phyloP scores from a whole-genome alignment of 2,329 filamentous ascomycete genomes.

The Cercospora canescens region DNA sequence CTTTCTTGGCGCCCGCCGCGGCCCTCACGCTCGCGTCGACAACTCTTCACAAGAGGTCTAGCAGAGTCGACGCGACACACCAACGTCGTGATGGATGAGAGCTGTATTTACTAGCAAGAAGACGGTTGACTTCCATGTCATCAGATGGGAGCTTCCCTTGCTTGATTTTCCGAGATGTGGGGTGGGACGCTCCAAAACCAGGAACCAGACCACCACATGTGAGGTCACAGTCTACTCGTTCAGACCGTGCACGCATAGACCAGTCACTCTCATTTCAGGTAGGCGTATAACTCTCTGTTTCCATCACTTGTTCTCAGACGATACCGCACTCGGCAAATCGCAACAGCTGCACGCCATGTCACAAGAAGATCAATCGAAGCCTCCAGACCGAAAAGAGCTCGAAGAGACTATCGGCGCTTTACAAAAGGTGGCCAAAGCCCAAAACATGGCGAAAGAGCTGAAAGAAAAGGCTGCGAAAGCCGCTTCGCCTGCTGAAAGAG shows the following conservation, averaged over 20 bases:
- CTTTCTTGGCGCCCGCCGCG: not conserved
- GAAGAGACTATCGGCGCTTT: constrained; percentile 25
- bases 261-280: not conserved
- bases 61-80: not conserved
- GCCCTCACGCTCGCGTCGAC: not conserved
- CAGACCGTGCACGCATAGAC: not conserved
- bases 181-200: not conserved
- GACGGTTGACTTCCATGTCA: not conserved
- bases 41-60: not conserved
- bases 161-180: not conserved
- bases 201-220: not conserved
- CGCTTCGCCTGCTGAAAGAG: constrained; percentile 29
- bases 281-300: not conserved
- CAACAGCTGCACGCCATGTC: not conserved
- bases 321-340: not conserved
- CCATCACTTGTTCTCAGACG: not conserved
- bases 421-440: constrained; percentile 26
- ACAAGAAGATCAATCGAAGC: not conserved
- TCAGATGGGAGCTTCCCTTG: not conserved
- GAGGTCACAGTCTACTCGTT: not conserved
- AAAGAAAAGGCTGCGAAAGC: constrained; percentile 25
- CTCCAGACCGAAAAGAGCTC: constrained; percentile 22
- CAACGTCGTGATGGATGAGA: not conserved
- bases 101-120: not conserved
- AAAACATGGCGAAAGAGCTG: constrained; percentile 22